Percentiles rank a stretch among this genome's conserved stretches.
phyloP scores from a whole-genome alignment of 495 filamentous ascomycete genomes.

The Penicillium paxilli region DNA sequence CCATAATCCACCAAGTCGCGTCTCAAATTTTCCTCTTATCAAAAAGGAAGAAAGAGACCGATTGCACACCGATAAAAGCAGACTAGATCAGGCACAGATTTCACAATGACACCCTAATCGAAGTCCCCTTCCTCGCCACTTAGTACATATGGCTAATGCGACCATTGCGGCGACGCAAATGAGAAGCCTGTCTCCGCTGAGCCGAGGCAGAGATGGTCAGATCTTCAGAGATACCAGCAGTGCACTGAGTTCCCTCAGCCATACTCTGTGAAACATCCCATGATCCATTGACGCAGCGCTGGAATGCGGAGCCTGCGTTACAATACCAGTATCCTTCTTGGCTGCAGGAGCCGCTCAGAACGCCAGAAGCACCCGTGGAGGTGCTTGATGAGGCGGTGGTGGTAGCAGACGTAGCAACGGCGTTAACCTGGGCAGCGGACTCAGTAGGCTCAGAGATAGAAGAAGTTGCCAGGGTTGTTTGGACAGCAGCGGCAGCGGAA shows the following conservation, averaged over 20 bases:
- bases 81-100: no score
- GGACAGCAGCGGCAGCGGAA: conserved; percentile 9
- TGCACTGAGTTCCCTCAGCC: conserved; percentile 54
- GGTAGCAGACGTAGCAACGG: neutral
- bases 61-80: no score
- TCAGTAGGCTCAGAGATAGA: neutral
- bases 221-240: conserved; percentile 38
- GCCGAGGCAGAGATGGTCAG: conserved; percentile 28
- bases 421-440: neutral
- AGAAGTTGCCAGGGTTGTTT: neutral
- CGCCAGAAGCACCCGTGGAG: conserved; percentile 9
- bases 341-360: conserved; percentile 43
- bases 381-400: conserved; percentile 1
- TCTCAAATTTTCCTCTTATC: no score
- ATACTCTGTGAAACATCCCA: conserved; percentile 52
- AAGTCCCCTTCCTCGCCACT: no score
- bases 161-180: neutral
- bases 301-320: conserved; percentile 52
- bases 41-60: no score
- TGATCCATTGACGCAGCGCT: conserved; percentile 56
- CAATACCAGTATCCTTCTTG: conserved; percentile 60
- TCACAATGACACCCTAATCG: neutral
- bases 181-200: neutral
- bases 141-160: neutral
- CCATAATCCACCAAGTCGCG: no score